phyloP scores from a whole-genome alignment of 2,329 filamentous ascomycete genomes.

The Talaromyces pinophilus region DNA sequence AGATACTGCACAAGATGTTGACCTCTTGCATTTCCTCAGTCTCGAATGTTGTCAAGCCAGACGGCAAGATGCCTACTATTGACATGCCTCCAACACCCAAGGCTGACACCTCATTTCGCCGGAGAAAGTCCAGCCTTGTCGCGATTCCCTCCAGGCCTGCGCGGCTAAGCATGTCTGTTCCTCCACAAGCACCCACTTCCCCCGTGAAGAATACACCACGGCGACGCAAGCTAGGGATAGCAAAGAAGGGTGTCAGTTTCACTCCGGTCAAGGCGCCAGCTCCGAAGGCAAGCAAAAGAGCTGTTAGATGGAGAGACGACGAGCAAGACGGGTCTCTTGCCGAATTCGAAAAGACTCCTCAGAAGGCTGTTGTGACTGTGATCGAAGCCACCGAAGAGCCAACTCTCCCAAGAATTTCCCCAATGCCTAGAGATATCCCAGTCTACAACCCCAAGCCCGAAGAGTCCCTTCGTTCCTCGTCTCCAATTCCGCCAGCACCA shows the following conservation, averaged over 20 bases:
- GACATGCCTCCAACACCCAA: conserved; percentile 70
- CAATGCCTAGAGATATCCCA: conserved; percentile 49
- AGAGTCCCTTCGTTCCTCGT: conserved; percentile 48
- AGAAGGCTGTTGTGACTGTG: conserved; percentile 63
- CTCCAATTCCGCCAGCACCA: conserved; percentile 59
- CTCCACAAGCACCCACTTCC: conserved; percentile 49
- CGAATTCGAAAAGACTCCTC: conserved; percentile 88
- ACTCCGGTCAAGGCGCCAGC: conserved; percentile 67
- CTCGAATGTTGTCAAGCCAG: conserved; percentile 86
- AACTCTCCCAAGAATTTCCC: conserved; percentile 54
- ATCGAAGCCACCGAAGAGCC: conserved; percentile 56
- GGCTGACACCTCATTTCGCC: conserved; percentile 74
- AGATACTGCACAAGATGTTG: conserved; percentile 74
- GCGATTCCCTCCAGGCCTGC: conserved; percentile 33
- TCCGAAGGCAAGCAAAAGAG: conserved; percentile 69
- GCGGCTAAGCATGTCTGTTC: conserved; percentile 36
- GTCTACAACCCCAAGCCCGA: conserved; percentile 37
- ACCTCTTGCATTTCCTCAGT: conserved; percentile 72
- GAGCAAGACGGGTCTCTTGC: conserved; percentile 81
- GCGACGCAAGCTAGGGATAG: conserved; percentile 65
- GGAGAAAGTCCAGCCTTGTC: conserved; percentile 54
- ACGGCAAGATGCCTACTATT: conserved; percentile 61
- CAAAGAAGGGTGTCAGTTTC: conserved; percentile 74
- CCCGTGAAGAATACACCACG: conserved; percentile 79
- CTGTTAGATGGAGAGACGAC: conserved; percentile 90